phyloP scores from a whole-genome alignment of 75 land plant genomes.

The Chamaecyparis obtusa region DNA sequence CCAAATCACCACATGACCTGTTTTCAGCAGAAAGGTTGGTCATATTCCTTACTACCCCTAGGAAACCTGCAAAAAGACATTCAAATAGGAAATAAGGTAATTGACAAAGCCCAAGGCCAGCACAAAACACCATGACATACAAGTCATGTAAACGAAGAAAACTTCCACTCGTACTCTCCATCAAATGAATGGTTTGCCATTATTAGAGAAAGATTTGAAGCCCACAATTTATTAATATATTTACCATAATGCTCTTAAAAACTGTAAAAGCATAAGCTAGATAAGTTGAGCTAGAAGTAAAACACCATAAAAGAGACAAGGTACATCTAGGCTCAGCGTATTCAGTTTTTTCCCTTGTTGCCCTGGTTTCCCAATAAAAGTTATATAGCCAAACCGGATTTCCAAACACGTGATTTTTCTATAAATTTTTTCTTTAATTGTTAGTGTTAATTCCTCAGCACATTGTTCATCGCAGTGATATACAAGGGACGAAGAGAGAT shows the following conservation, averaged over 20 bases:
- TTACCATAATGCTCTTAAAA: not conserved
- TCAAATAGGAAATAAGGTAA: not conserved
- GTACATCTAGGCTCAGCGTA: not conserved
- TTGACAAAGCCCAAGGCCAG: not conserved
- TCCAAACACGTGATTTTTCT: not conserved
- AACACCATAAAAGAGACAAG: not conserved
- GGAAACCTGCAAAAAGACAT: conserved; percentile 4
- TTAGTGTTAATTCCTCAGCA: not conserved
- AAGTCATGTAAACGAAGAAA: not conserved
- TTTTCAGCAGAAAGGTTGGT: not conserved
- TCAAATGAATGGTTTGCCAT: not conserved
- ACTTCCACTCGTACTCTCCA: not conserved
- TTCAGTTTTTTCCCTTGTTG: not conserved
- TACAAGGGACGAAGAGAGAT: not conserved
- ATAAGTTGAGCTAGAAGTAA: too few species aligned
- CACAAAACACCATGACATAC: not conserved
- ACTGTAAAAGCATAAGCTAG: too few species aligned
- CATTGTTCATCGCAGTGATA: not conserved
- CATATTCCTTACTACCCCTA: conserved; percentile 1
- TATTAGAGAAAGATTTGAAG: not conserved
- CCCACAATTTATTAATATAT: not conserved
- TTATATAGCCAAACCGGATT: not conserved
- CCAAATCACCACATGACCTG: conserved; percentile 1
- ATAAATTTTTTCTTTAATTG: not conserved
- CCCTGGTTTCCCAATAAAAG: not conserved